These are phyloP conservation scores for Phaeosphaeriaceae sp. DNA, from an alignment of 2,329 filamentous ascomycete species.

Conservation along the genomic window DNA sequence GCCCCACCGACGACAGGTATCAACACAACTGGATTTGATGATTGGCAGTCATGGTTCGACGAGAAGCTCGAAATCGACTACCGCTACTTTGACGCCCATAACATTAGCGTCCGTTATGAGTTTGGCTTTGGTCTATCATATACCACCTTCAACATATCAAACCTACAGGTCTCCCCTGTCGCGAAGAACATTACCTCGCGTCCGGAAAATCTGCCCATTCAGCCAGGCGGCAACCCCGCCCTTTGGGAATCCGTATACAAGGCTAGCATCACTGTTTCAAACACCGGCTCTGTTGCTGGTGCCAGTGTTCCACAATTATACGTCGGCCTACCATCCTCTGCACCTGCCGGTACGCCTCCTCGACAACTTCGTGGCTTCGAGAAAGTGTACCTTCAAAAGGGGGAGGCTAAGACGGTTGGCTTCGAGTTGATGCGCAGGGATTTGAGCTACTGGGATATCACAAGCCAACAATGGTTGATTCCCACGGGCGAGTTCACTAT, in stretches of 20 bases:
- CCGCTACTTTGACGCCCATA: constrained; percentile 71
- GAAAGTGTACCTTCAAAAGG: constrained; percentile 60
- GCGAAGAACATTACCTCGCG: constrained; percentile 66
- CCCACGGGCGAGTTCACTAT: constrained; percentile 49
- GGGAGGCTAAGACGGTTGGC: constrained; percentile 68
- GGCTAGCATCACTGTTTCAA: constrained; percentile 70
- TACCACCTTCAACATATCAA: constrained; percentile 75
- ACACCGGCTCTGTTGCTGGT: constrained; percentile 66
- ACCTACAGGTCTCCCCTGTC: constrained; percentile 63
- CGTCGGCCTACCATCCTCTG: constrained; percentile 57
- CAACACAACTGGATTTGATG: constrained; percentile 48
- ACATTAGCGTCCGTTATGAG: constrained; percentile 73
- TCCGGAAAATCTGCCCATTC: constrained; percentile 54
- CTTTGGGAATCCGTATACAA: constrained; percentile 74
- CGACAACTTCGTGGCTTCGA: constrained; percentile 57
- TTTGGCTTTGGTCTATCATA: constrained; percentile 80
- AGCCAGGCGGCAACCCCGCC: constrained; percentile 49
- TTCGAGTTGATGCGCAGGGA: constrained; percentile 77
- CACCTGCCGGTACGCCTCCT: constrained; percentile 64
- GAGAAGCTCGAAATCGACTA: constrained; percentile 78
- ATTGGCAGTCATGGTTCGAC: constrained; percentile 60
- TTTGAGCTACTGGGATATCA: constrained; percentile 83
- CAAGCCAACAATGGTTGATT: constrained; percentile 77
- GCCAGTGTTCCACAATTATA: constrained; percentile 65
- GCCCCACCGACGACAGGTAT: constrained; percentile 49